Conservation (phyloP, 805 yeast species). For the Scheffersomyces coipomensis region DNA sequence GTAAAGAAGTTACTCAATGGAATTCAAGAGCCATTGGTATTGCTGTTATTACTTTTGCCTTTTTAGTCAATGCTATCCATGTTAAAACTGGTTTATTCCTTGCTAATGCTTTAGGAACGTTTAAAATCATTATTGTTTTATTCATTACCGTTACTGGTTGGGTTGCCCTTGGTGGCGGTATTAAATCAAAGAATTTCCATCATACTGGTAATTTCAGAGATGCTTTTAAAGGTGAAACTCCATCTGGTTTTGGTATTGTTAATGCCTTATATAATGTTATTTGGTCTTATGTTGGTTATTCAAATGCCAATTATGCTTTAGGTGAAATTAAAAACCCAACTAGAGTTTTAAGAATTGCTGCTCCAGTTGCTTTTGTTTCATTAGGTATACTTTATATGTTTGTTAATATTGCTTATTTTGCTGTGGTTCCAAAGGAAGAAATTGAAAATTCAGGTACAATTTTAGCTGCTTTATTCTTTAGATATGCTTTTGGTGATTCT, state of each 20-base stretch:
- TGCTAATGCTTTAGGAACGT: conserved; percentile 63
- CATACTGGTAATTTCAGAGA: conserved; percentile 59
- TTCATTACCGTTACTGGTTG: conserved; percentile 77
- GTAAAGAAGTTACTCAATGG: conserved; percentile 67
- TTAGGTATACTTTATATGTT: conserved; percentile 69
- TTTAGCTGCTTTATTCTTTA: conserved; percentile 75
- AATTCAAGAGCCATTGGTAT: conserved; percentile 74
- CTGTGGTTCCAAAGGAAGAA: conserved; percentile 71
- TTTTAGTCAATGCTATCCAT: conserved; percentile 57
- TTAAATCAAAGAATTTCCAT: conserved; percentile 44
- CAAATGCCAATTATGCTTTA: conserved; percentile 79
- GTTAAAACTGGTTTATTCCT: conserved; percentile 66
- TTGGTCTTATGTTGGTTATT: conserved; percentile 83
- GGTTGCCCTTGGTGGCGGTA: conserved; percentile 78
- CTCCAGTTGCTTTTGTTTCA: conserved; percentile 65
- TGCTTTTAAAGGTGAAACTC: conserved; percentile 54
- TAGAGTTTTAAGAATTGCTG: conserved; percentile 66
- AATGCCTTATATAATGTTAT: conserved; percentile 79
- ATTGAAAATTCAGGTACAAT: conserved; percentile 61
- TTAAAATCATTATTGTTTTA: conserved; percentile 69
- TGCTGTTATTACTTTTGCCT: conserved; percentile 70
- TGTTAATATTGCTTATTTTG: conserved; percentile 76
- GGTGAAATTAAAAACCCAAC: conserved; percentile 78
- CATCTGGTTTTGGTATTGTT: conserved; percentile 67
- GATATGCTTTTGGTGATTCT: conserved; percentile 62